phyloP scores from a whole-genome alignment of 2,329 filamentous ascomycete species.

The Penicillium verrucosum region DNA sequence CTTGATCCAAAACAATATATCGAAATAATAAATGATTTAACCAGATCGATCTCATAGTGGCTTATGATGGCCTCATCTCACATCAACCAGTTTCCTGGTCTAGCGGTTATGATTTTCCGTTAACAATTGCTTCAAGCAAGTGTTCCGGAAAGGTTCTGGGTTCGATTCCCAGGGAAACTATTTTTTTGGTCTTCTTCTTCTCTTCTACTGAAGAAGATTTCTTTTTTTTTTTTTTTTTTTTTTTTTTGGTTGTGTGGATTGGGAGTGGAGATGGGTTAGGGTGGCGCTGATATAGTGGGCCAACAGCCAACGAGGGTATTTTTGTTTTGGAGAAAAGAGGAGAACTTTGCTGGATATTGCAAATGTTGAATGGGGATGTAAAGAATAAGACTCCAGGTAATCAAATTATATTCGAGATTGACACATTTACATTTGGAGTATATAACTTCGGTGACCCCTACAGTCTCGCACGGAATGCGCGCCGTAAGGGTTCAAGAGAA shows the following conservation, averaged over 20 bases:
- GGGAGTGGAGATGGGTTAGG: not conserved
- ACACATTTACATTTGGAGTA: not conserved
- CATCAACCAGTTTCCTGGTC: slow-evolving; percentile 10
- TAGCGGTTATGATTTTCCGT: slow-evolving; percentile 15
- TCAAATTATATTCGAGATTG: not conserved
- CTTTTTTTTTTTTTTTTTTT: not conserved
- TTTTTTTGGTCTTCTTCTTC: not conserved
- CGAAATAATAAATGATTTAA: not conserved
- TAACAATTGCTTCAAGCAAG: slow-evolving; percentile 5
- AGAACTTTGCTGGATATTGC: no score
- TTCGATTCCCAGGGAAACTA: slow-evolving; percentile 14
- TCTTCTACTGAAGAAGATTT: no score
- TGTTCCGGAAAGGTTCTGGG: slow-evolving; percentile 14
- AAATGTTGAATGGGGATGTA: not conserved
- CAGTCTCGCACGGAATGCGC: slow-evolving; percentile 50
- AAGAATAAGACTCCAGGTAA: not conserved
- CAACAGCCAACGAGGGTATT: not conserved
- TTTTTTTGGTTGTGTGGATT: not conserved
- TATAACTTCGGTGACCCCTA: slow-evolving; percentile 21
- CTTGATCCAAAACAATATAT: not conserved
- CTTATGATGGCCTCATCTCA: no score
- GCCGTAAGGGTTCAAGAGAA: slow-evolving; percentile 56
- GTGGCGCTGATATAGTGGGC: not conserved
- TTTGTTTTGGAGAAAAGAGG: not conserved
- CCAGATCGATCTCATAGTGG: not conserved